Base-by-base conservation (phyloP, 306 rosid genomes). In the Cucurbita argyrosperma region DNA sequence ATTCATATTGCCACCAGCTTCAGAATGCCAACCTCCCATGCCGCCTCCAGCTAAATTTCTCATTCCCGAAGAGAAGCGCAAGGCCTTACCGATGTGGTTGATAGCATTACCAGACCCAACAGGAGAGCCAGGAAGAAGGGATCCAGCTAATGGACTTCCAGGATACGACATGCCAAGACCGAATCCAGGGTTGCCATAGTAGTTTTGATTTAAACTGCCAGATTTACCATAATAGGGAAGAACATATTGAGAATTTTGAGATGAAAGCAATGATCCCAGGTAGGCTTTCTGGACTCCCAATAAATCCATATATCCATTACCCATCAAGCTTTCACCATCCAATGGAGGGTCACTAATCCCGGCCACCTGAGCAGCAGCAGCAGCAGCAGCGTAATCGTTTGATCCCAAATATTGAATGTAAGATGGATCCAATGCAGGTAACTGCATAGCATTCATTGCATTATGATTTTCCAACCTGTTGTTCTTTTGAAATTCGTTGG, bases 91-190 rank as follows among this genome's bases (percentile, higher is more conserved):
- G 80, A 83, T 76, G 54, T 89, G 91, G 77, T 94, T 83, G 53
- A 85, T 85, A 66, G 92, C 92, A 89, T 95, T 89, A 47, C 96
- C 97, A 9, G 96, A 82, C 58, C 96, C 97, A 83, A 82, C 90
- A 0, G 97, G 91, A 67, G 96, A 89, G 80, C 78, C 82, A 42
- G 96, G 83, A 12, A 85, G 77, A 82, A 83, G 74, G 61, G 95
- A 85, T 65, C 84, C 86, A 67, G 88, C 87, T 85, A 92, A 38
- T 1, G 95, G 95, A 79, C 92, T 87, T 85, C 91, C 96, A 16
- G 88, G 87, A 74, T 91, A 95, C 47, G 97, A 81, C 89, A 95
- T 80, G 49, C 96, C 95, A 13, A 77, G 85, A 30, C 96, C 91
- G 30, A 78, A 91, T 51, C 90, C 81, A 21, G 90, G 86, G 86